phyloP scores from a whole-genome alignment of 2,329 filamentous ascomycete genomes.

The Stemphylium lycopersici region DNA sequence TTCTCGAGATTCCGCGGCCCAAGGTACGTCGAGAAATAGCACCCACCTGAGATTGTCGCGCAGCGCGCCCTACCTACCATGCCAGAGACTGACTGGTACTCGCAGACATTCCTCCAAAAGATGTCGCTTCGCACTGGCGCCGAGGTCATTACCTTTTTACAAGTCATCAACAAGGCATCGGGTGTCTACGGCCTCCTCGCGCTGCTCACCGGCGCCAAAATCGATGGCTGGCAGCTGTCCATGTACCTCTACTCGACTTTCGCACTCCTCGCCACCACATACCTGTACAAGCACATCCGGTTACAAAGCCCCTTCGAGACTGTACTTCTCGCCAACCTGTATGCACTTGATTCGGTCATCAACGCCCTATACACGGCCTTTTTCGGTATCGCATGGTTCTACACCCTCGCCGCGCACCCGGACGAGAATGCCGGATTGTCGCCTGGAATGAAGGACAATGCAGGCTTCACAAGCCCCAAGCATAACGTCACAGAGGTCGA shows the following conservation, averaged over 20 bases:
- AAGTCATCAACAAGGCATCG: conserved; percentile 90
- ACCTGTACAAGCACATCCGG: conserved; percentile 80
- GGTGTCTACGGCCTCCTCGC: conserved; percentile 90
- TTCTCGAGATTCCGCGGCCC: conserved; percentile 48
- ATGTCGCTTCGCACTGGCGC: conserved; percentile 87
- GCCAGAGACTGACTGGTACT: conserved; percentile 18
- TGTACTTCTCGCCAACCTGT: conserved; percentile 82
- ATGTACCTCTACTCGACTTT: conserved; percentile 89
- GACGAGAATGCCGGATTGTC: conserved; percentile 49
- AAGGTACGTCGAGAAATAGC: conserved; percentile 35
- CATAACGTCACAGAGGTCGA: conserved; percentile 66
- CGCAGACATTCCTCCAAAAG: conserved; percentile 80
- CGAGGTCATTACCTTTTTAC: conserved; percentile 80
- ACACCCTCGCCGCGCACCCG: conserved; percentile 68
- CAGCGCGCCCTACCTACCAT: neutral
- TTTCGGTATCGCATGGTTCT: conserved; percentile 86
- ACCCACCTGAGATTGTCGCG: neutral
- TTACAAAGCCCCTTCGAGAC: conserved; percentile 79
- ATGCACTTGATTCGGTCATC: conserved; percentile 79
- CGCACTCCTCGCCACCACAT: conserved; percentile 69
- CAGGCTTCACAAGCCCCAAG: conserved; percentile 69
- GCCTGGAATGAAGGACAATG: conserved; percentile 65
- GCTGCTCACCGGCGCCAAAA: conserved; percentile 81
- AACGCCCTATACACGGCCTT: conserved; percentile 82
- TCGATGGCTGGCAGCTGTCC: conserved; percentile 82